A percentile compares a stretch with the other conserved stretches of the same genome.
phyloP scores from a whole-genome alignment of 2,329 filamentous ascomycete species.

The Ascochyta viciae-villosae region DNA sequence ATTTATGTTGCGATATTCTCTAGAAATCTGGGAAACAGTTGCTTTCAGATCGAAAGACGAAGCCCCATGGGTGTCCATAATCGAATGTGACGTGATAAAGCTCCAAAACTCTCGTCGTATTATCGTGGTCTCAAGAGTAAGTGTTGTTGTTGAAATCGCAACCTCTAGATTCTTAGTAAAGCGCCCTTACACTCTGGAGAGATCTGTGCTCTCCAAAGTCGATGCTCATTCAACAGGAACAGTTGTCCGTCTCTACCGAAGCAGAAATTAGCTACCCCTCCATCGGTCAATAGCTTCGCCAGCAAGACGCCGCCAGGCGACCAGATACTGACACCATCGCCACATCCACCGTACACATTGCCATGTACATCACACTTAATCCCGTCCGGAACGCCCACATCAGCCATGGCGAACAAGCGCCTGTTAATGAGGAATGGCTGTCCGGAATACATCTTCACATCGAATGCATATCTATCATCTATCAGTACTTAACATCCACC shows the following conservation, averaged over 20 bases:
- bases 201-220: constrained; percentile 25
- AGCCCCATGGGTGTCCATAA: no score
- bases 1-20: no score
- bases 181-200: constrained; percentile 15
- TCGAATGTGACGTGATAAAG: no score
- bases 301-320: constrained; percentile 52
- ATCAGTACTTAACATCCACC: background rate
- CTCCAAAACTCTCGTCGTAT: no score
- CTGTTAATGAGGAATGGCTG: constrained; percentile 26
- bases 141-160: no score
- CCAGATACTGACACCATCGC: constrained; percentile 59
- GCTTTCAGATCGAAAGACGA: no score
- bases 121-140: no score
- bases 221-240: constrained; percentile 55
- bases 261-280: constrained; percentile 57
- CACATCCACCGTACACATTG: constrained; percentile 61
- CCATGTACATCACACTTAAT: constrained; percentile 47
- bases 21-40: no score
- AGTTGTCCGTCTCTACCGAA: constrained; percentile 56
- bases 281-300: constrained; percentile 40
- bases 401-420: constrained; percentile 32
- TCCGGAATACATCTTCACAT: constrained; percentile 18
- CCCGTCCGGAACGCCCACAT: constrained; percentile 29
- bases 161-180: constrained; percentile 16
- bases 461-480: constrained; percentile 27